Evolutionary conservation across 306 rosid genomes (phyloP).

Genomic region (Luffa acutangula): DNA sequence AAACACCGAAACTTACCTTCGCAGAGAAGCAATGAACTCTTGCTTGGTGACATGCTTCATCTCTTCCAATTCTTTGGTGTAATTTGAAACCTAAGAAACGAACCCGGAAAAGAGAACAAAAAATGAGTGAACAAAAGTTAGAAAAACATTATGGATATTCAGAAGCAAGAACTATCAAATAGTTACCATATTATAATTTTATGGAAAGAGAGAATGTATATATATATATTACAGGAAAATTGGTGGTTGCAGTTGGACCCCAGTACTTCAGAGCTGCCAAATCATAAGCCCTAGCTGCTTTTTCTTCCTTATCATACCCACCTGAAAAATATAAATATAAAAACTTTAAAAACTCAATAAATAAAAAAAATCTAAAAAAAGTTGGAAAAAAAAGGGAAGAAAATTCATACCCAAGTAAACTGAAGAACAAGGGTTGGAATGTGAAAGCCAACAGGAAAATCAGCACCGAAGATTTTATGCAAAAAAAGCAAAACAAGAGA

Average conservation of each 20-base stretch:
- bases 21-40: slow-evolving; percentile 88
- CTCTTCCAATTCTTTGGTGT: slow-evolving; percentile 70
- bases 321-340: slow-evolving; percentile 29
- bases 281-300: slow-evolving; percentile 98
- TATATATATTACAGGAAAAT: slow-evolving; percentile 57
- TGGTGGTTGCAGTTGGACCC: slow-evolving; percentile 92
- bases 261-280: slow-evolving; percentile 96
- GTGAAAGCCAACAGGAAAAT: slow-evolving; percentile 23
- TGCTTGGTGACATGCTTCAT: slow-evolving; percentile 84
- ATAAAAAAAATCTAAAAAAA: background rate
- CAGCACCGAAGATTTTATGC: slow-evolving; percentile 52
- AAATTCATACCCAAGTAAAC: slow-evolving; percentile 79
- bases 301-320: slow-evolving; percentile 98
- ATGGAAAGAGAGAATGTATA: background rate
- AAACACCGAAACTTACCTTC: slow-evolving; percentile 40
- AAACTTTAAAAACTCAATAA: background rate
- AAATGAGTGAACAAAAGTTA: background rate
- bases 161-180: background rate
- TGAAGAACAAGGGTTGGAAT: slow-evolving; percentile 29
- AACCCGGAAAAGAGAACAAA: background rate
- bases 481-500: slow-evolving; percentile 14
- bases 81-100: slow-evolving; percentile 49
- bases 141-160: background rate
- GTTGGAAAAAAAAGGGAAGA: background rate
- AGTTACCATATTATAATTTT: background rate